Percentiles rank a stretch among this genome's conserved stretches.
Evolutionary conservation across 2,329 filamentous ascomycete genomes (phyloP).

Genomic region (Cucurbitaria berberidis): DNA sequence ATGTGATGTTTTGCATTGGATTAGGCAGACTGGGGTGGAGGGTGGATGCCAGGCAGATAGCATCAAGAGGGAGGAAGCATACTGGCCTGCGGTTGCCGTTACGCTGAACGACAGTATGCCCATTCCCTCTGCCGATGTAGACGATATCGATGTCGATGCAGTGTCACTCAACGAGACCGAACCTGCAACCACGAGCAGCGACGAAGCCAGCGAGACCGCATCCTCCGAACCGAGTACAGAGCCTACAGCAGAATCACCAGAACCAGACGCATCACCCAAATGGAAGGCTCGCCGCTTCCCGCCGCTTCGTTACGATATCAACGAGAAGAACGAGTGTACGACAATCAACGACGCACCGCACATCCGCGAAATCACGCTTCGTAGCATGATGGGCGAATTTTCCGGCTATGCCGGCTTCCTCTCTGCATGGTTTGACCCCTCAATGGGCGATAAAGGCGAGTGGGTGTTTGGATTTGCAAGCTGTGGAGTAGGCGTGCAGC

Average conservation of each 20-base stretch:
- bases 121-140: not conserved
- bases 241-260: not conserved
- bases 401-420: slow-evolving; percentile 90
- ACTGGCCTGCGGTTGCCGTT: slow-evolving; percentile 15
- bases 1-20: slow-evolving; percentile 85
- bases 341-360: slow-evolving; percentile 54
- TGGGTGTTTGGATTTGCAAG: slow-evolving; percentile 84
- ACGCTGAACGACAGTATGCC: slow-evolving; percentile 7
- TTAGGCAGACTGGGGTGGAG: slow-evolving; percentile 23
- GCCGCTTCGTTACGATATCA: slow-evolving; percentile 24
- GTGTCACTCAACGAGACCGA: slow-evolving; percentile 6
- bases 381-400: slow-evolving; percentile 98
- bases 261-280: slow-evolving; percentile 5
- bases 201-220: slow-evolving; percentile 1
- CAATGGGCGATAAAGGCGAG: slow-evolving; percentile 71
- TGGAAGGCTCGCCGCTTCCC: slow-evolving; percentile 37
- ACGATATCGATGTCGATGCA: slow-evolving; percentile 2
- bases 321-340: slow-evolving; percentile 43
- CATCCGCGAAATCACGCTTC: slow-evolving; percentile 86
- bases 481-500: slow-evolving; percentile 83
- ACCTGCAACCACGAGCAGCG: not conserved
- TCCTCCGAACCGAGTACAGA: not conserved
- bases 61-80: slow-evolving; percentile 18
- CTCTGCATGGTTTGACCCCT: slow-evolving; percentile 85
- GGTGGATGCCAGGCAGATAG: slow-evolving; percentile 12